These are phyloP conservation scores for Xylona heveae DNA, from an alignment of 495 filamentous ascomycete genomes.

Conservation along the genomic window DNA sequence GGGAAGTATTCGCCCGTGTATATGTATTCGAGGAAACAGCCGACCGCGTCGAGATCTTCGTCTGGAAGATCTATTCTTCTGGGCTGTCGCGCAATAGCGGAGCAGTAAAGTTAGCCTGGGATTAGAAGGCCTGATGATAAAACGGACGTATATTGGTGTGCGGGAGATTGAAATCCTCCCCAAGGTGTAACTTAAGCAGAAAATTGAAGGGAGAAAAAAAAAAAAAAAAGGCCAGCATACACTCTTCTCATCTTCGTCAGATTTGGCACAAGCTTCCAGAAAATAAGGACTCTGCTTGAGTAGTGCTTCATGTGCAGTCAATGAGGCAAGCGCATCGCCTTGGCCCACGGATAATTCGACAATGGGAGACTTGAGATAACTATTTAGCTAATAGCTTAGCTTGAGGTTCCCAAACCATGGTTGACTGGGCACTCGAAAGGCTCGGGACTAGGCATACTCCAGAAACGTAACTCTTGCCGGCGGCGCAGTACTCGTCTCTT, in stretches of 20 bases:
- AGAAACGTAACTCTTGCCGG: no score
- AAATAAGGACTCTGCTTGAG: conserved; percentile 57
- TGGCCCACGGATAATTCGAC: conserved; percentile 54
- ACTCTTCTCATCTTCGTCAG: conserved; percentile 22
- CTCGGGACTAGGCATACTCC: no score
- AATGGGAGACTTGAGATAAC: conserved; percentile 55
- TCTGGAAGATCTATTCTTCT: conserved; percentile 44
- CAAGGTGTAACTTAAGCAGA: no score
- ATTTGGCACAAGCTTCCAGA: conserved; percentile 32
- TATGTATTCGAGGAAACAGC: conserved; percentile 76
- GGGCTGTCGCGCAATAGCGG: conserved; percentile 16
- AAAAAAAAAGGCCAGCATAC: no score
- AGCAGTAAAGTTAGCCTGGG: conserved; percentile 1
- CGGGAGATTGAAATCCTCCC: no score
- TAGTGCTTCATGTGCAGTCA: conserved; percentile 64
- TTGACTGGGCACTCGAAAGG: no score
- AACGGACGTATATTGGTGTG: conserved; percentile 17
- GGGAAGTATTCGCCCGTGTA: conserved; percentile 88
- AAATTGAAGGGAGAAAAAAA: no score
- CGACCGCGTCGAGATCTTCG: conserved; percentile 61
- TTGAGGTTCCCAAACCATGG: no score
- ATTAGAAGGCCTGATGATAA: conserved; percentile 1
- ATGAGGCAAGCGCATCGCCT: conserved; percentile 32
- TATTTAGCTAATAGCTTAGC: no score
- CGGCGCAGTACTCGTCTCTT: no score